Evolutionary conservation across 208 protist species (phyloP).

Genomic region (Leishmania arabica): DNA sequence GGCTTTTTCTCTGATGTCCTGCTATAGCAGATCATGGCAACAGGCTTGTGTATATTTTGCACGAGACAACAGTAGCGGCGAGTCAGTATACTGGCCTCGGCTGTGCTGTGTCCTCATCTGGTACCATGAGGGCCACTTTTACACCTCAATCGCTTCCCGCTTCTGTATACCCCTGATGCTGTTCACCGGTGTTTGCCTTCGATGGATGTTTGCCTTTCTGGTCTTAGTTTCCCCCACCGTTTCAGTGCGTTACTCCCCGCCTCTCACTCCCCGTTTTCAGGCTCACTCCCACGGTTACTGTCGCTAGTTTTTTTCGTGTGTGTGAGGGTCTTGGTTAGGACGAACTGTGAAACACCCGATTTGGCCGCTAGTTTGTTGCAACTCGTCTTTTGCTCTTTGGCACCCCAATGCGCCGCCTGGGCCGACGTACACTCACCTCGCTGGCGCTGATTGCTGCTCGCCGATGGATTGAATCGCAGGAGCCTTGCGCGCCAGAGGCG

Average conservation of each 20-base stretch:
- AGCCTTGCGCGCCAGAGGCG: slow-evolving; percentile 44
- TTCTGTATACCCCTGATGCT: background rate
- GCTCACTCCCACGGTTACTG: background rate
- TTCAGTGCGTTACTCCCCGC: background rate
- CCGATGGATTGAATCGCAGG: slow-evolving; percentile 23
- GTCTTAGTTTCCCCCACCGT: background rate
- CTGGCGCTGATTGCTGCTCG: slow-evolving; percentile 6
- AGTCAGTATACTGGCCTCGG: background rate
- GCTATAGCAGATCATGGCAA: background rate
- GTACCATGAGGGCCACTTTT: too few species aligned
- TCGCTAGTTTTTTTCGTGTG: background rate
- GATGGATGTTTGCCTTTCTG: background rate
- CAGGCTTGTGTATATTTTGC: too few species aligned
- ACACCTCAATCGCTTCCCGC: background rate
- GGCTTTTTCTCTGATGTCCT: background rate
- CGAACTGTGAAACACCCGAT: background rate
- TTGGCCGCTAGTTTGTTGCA: background rate
- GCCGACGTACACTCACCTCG: background rate
- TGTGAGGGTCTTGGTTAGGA: background rate
- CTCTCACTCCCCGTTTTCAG: background rate
- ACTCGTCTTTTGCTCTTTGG: background rate
- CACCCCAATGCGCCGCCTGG: slow-evolving; percentile 19
- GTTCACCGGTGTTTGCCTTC: background rate
- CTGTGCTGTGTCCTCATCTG: background rate
- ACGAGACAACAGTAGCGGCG: background rate